These are phyloP conservation scores for Chaetomium sp. DNA, from an alignment of 2,329 filamentous ascomycete genomes.

Conservation along the genomic window DNA sequence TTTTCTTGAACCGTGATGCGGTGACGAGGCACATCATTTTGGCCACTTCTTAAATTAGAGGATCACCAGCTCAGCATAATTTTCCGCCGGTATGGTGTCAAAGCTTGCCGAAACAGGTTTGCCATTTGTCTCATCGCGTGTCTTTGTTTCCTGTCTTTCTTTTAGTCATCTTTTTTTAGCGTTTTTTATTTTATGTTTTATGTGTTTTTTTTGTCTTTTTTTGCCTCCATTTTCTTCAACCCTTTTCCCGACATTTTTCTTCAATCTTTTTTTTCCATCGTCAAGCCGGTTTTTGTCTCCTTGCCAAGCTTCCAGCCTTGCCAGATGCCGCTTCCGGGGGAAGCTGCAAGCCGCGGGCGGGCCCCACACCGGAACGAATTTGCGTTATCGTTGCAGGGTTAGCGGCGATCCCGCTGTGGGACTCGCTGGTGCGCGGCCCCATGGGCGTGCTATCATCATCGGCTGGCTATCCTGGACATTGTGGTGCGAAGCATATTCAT, in stretches of 20 bases:
- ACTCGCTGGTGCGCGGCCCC: neutral
- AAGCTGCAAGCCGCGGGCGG: neutral
- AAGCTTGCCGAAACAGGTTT: neutral
- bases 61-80: neutral
- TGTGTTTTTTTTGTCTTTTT: no score
- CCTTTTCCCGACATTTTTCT: no score
- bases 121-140: neutral
- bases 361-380: neutral
- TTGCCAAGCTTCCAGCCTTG: no score
- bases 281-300: no score
- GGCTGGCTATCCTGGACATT: no score
- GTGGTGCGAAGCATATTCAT: no score
- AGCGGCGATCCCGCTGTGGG: conserved; percentile 11
- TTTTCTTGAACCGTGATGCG: neutral
- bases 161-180: neutral
- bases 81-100: neutral
- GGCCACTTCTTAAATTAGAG: neutral
- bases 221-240: no score
- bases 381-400: neutral
- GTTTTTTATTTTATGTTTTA: no score
- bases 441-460: conserved; percentile 10
- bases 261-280: no score
- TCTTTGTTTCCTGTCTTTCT: neutral
- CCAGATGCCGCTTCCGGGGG: neutral
- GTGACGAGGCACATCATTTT: neutral